Percentiles rank a stretch among this genome's conserved stretches.
These are phyloP conservation scores for Euclidium syriacum DNA, from an alignment of 345 rosid genomes.

Conservation along the genomic window DNA sequence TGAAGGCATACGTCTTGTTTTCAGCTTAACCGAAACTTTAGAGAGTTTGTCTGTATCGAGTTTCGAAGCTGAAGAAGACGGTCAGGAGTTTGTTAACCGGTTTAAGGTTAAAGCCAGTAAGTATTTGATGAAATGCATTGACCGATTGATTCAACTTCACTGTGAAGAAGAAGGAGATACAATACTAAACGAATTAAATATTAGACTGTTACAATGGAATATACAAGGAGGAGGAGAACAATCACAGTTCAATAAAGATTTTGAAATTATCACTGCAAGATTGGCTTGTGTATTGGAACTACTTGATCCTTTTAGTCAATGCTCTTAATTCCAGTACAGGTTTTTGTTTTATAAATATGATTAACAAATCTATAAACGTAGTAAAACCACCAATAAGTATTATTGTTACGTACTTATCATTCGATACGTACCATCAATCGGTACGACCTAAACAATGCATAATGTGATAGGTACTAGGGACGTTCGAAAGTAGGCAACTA, in stretches of 20 bases:
- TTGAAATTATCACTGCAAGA: slow-evolving; percentile 36
- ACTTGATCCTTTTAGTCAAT: too few relatives aligned
- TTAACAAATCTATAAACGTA: too few relatives aligned
- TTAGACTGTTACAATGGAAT: slow-evolving; percentile 56
- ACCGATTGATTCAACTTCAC: slow-evolving; percentile 37
- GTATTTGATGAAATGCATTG: slow-evolving; percentile 58
- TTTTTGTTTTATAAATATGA: too few relatives aligned
- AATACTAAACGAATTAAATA: slow-evolving; percentile 42
- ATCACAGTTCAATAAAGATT: slow-evolving; percentile 29
- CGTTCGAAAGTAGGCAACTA: too few relatives aligned
- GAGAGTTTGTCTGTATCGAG: slow-evolving; percentile 50
- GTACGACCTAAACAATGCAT: too few relatives aligned
- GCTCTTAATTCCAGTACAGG: too few relatives aligned
- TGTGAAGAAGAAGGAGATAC: slow-evolving; percentile 32
- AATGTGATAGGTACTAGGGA: too few relatives aligned
- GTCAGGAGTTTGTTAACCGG: slow-evolving; percentile 36
- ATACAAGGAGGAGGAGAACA: slow-evolving; percentile 40
- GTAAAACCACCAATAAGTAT: too few relatives aligned
- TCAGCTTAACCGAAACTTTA: slow-evolving; percentile 47
- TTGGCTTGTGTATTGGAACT: too few relatives aligned
- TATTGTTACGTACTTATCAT: too few relatives aligned
- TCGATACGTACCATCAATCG: too few relatives aligned
- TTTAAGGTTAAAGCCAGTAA: slow-evolving; percentile 48
- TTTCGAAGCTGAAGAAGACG: slow-evolving; percentile 45
- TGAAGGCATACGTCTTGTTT: slow-evolving; percentile 55